Base-by-base conservation (phyloP, 352 stramenopile genomes). In the Globisporangium cylindrosporum region DNA sequence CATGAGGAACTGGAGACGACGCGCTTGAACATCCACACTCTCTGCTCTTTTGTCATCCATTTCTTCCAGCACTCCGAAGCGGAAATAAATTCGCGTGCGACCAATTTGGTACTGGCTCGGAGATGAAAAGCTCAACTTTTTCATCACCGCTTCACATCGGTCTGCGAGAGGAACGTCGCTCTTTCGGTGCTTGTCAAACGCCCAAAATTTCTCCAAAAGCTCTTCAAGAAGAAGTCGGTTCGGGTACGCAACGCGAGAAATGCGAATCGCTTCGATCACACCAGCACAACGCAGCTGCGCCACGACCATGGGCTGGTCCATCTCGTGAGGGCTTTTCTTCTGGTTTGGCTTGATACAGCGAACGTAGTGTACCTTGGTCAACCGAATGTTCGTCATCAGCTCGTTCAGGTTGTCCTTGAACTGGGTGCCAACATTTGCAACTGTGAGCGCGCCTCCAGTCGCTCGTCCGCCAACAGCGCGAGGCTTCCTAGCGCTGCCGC, bases 291-390 rank as follows among this genome's bases (percentile, higher is more conserved):
- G 86, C 15, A 99, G 72, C 81, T 99, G 97, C 36, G 98, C 93
- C 15, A 98, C 91, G 6, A 98, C 88, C 79, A 98, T 92, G 18
- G 88, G 83, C 55, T 97, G 79, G 64, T 97, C 92, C 76, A 99
- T 86, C 74, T 83, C 77, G 4, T 71, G 68, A 1, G 84, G 69
- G 70, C 97, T 98, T 61, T 99, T 97, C 22, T 90, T 83, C 70
- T 98, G 95, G 77, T 99, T 99, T 1, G 98, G 97, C 75, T 99
- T 99, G 66, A 99, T 97, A 75, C 97, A 99, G n/a, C 97, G 90
- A 43, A 99, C 97, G 69, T 99, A 99, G 68, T 99, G 97, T 1
- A 98, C 95, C 61, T 98, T 92, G 5, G 96, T 99, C 56, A 88
- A 79, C 27, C 97, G 89, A 41, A 99, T 94, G 56, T 91, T 98